Base-by-base conservation (phyloP, 2,329 filamentous ascomycete genomes). In the Pleoardoris graminearum region DNA sequence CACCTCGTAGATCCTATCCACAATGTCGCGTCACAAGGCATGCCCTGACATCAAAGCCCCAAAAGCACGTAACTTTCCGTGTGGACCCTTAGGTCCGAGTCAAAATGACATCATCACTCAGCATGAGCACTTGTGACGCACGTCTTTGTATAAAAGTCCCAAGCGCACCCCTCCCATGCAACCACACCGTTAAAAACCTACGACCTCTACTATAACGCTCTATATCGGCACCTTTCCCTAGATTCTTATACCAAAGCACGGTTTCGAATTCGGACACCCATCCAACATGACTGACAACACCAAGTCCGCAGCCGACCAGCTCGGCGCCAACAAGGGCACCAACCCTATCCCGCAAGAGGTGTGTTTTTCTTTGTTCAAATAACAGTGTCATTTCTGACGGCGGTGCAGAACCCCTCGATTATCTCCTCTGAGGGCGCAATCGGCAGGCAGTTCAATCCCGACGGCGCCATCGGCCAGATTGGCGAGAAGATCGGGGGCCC, bases 361-460 rank as follows among this genome's bases (percentile, higher is more conserved):
- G 39, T 10, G 43, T 51, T 30, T 19, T 17, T 29, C 43, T n/a
- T 44, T 16, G 39, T 22, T 32, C 37, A 10, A 12, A 16, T 21
- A 16, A 39, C 47, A 39, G 14, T 23, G 25, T 17, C 11, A 21
- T 16, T 21, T 7, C n/a, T 10, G n/a, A n/a, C n/a, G n/a, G n/a
- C n/a, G n/a, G n/a, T n/a, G n/a, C 35, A 63, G 58, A 71, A 73
- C 51, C 70, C 70, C 6, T 69, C 64, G 3, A 62, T 74, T 0
- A 71, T 85, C 41, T 82, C 81, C 35, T 77, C 76, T 0, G 68
- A 77, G 0, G 82, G 82, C 4, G 70, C 75, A 0, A 76, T 84
- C 29, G 82, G 82, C 17, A 82, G 80, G 59, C 80, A 83, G 19
- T 84, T 84, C 61, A 84, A 69, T 45, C 63, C 71, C 1, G 63